These are phyloP conservation scores for Pharus latifolius DNA, from an alignment of 176 grass and related monocot species.

Conservation along the genomic window DNA sequence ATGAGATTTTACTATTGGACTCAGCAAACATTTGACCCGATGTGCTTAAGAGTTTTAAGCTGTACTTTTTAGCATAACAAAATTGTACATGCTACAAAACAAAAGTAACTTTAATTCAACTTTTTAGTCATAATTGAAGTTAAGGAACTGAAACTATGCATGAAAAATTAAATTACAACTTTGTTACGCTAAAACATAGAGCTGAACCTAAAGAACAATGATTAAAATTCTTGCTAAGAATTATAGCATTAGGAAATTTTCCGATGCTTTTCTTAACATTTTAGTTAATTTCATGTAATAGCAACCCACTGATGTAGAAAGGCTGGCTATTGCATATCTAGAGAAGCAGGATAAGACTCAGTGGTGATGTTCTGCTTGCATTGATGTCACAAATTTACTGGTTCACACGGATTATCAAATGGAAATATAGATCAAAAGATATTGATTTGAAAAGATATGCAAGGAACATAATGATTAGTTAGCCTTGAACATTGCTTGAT, in stretches of 20 bases:
- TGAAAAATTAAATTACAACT: neutral
- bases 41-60: neutral
- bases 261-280: neutral
- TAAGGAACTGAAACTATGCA: neutral
- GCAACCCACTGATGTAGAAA: too few species aligned
- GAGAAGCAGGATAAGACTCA: too few species aligned
- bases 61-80: neutral
- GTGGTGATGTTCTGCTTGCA: too few species aligned
- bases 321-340: too few species aligned
- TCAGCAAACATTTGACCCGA: neutral
- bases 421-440: too few species aligned
- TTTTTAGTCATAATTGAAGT: neutral
- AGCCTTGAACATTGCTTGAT: too few species aligned
- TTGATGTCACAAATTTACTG: too few species aligned
- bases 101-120: neutral
- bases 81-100: neutral
- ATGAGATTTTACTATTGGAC: neutral
- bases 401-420: too few species aligned
- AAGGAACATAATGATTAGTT: too few species aligned
- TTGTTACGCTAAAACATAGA: neutral
- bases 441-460: too few species aligned
- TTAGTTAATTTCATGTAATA: neutral
- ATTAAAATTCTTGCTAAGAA: neutral
- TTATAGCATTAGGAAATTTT: neutral
- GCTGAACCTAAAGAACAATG: neutral